A percentile compares a stretch with the other conserved stretches of the same genome.
These are phyloP conservation scores for Paraleonurus japonicus DNA, from an alignment of 257 asterid genomes.

Conservation along the genomic window DNA sequence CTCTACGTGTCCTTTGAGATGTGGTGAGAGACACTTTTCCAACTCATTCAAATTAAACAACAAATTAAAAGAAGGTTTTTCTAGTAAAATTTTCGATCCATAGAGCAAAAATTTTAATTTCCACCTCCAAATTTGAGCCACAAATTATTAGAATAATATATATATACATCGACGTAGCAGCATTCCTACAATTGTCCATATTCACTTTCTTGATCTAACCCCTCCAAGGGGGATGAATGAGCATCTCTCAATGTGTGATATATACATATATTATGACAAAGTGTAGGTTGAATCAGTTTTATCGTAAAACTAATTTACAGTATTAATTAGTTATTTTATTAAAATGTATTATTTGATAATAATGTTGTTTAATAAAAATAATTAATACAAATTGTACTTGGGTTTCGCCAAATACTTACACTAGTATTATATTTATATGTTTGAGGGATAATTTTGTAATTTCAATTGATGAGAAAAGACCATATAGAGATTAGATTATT, in stretches of 20 bases:
- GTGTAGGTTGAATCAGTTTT: no score
- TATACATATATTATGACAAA: no score
- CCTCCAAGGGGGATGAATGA: slow-evolving; percentile 32
- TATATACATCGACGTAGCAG: background rate
- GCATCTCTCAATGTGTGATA: slow-evolving; percentile 23
- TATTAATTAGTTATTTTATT: no score
- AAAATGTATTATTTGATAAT: no score
- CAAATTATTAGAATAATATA: slow-evolving; percentile 22
- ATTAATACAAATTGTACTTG: no score
- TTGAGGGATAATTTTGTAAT: background rate
- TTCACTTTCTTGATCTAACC: slow-evolving; percentile 30
- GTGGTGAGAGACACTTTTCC: slow-evolving; percentile 52
- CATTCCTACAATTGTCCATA: slow-evolving; percentile 18
- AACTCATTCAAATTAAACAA: slow-evolving; percentile 33
- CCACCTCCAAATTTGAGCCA: slow-evolving; percentile 25
- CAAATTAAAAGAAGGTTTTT: slow-evolving; percentile 1
- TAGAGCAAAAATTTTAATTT: background rate
- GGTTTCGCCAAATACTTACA: no score
- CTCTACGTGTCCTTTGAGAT: slow-evolving; percentile 49
- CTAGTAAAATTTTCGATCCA: slow-evolving; percentile 11
- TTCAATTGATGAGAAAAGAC: background rate
- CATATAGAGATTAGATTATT: background rate
- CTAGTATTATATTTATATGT: background rate
- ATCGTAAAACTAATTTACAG: no score
- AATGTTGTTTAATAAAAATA: no score